Evolutionary conservation across 257 asterid species (phyloP).

Genomic region (Rubia yunnanensis): DNA sequence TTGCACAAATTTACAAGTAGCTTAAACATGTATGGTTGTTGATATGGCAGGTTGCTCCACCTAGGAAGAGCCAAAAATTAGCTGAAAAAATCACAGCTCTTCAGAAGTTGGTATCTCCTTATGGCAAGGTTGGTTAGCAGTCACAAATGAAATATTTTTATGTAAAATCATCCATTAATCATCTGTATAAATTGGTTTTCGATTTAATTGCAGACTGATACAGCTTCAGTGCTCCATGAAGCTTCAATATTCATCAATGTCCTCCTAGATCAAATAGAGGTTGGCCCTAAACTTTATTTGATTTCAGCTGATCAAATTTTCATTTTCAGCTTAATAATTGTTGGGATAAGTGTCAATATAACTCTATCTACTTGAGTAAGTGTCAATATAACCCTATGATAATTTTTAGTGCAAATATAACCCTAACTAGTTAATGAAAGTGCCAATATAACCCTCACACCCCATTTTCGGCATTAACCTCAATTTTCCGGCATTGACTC

Average conservation of each 20-base stretch:
- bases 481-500: too few species aligned
- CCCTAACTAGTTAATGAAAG: too few species aligned
- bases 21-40: not conserved
- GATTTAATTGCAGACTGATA: constrained; percentile 42
- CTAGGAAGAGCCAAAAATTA: constrained; percentile 43
- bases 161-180: not conserved
- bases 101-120: constrained; percentile 61
- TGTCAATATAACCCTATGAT: too few species aligned
- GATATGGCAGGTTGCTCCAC: constrained; percentile 12
- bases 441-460: too few species aligned
- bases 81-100: constrained; percentile 53
- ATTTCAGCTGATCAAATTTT: not conserved
- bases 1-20: not conserved
- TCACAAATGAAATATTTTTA: not conserved
- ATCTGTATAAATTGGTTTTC: not conserved
- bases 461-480: too few species aligned
- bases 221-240: constrained; percentile 58
- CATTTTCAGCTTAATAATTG: too few species aligned
- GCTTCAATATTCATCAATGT: constrained; percentile 44
- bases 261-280: constrained; percentile 52
- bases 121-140: constrained; percentile 45
- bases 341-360: too few species aligned
- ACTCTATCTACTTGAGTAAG: too few species aligned
- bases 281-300: not conserved
- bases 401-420: too few species aligned